Evolutionary conservation across 805 yeast species (phyloP), one percentile per base, ranked within the genome.

Genomic region (Zygotorulaspora danielsina): DNA sequence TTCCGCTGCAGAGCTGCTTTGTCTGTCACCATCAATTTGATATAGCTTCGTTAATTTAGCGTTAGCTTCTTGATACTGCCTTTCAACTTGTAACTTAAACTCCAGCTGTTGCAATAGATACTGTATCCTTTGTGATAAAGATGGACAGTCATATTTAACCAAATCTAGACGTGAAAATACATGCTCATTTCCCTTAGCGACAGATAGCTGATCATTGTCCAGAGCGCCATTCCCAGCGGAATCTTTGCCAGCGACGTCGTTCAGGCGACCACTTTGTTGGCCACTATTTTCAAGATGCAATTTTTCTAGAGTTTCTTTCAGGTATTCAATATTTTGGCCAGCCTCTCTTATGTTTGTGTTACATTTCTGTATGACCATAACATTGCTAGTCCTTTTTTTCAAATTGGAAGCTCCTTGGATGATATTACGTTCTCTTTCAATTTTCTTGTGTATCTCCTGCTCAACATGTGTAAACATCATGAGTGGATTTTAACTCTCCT

Each of bases 91-190:
- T 32, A 90, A 72, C 64, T 93, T 93, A 63, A 90, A 88, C 59
- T 89, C 96, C 44, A 93, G 71, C 63, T 88, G 95, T 65, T 89
- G 97, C 39, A 90, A 73, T 97, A 93, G 89, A 53, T 85, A 81
- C 64, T 87, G 96, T 55, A 93, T 93, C 47, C 93, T 77, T 54
- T 93, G 96, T 8, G 97, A 96, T 50, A 93, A 68, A 0, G 95
- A 85, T 0, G 97, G 96, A 52, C 96, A 85, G 54, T 93, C 97
- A 57, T 87, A 88, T 53, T 88, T 88, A 58, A 87, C 73, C 41
- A 93, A 70, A 60, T 93, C 98, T 49, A 84, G 67, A 15, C 84
- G 72, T 0, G 90, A 76, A 55, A 73, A 84, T 4, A 52, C 54
- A 17, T 58, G 54, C 31, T 65, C 70, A 19, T 53, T 53, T 1